phyloP scores from a whole-genome alignment of 257 asterid genomes.

The Nicotiana benthamiana region DNA sequence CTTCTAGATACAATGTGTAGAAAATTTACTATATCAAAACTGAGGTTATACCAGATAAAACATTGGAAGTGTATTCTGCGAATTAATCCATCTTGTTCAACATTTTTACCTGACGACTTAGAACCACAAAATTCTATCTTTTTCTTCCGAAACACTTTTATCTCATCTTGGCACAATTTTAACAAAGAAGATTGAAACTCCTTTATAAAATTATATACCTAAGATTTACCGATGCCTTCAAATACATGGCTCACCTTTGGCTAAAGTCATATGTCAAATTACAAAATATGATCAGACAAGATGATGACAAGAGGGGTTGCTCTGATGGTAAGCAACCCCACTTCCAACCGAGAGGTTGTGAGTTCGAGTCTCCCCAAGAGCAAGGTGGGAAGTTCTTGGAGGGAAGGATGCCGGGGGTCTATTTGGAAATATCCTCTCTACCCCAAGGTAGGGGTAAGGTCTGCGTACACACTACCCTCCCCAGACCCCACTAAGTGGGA shows the following conservation, averaged over 20 bases:
- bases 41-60: neutral
- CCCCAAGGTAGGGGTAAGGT: too few relatives aligned
- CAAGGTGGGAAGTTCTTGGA: too few relatives aligned
- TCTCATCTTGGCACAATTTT: neutral
- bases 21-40: neutral
- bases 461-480: too few relatives aligned
- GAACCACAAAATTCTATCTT: neutral
- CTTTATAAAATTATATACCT: neutral
- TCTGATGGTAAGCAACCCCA: too few relatives aligned
- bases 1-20: neutral
- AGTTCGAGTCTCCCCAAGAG: too few relatives aligned
- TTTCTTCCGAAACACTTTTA: neutral
- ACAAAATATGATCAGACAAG: neutral
- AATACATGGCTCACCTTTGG: neutral
- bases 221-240: neutral
- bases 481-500: too few relatives aligned
- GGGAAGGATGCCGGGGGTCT: too few relatives aligned
- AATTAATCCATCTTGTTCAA: neutral
- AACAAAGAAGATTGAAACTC: neutral
- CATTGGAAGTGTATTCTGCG: neutral
- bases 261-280: neutral
- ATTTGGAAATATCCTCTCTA: too few relatives aligned
- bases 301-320: too few relatives aligned
- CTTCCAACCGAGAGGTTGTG: too few relatives aligned
- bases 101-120: neutral